phyloP scores from a whole-genome alignment of 257 asterid species.

The Capsicum pubescens region DNA sequence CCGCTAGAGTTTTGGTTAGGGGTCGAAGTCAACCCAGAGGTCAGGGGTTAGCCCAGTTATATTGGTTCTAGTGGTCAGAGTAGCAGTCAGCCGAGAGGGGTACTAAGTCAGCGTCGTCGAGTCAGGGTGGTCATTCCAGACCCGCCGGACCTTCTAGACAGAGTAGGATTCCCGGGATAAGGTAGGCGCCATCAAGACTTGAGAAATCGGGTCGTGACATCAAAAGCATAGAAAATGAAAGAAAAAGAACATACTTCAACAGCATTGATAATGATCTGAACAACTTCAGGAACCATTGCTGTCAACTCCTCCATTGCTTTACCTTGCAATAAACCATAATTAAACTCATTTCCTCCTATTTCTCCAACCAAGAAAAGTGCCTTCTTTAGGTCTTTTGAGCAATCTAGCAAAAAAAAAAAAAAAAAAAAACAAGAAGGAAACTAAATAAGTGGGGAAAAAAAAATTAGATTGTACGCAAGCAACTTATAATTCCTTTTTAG shows the following conservation, averaged over 20 bases:
- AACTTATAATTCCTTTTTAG: not conserved
- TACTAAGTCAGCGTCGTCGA: no score
- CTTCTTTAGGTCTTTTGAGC: not conserved
- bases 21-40: no score
- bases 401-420: not conserved
- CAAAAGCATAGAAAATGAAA: not conserved
- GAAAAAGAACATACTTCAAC: slow-evolving; percentile 24
- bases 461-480: not conserved
- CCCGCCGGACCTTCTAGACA: no score
- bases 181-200: no score
- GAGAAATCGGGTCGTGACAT: no score
- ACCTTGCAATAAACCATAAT: slow-evolving; percentile 36
- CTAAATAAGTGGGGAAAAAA: not conserved
- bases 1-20: no score
- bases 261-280: slow-evolving; percentile 31
- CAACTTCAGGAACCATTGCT: slow-evolving; percentile 35
- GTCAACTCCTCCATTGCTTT: slow-evolving; percentile 34
- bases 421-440: not conserved
- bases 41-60: no score
- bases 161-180: no score
- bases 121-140: no score
- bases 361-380: slow-evolving; percentile 38
- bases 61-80: no score
- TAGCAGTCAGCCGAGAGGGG: no score
- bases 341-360: slow-evolving; percentile 36